Evolutionary conservation across 2,329 filamentous ascomycete genomes (phyloP).

Genomic region (Westerdykella aurantiaca): DNA sequence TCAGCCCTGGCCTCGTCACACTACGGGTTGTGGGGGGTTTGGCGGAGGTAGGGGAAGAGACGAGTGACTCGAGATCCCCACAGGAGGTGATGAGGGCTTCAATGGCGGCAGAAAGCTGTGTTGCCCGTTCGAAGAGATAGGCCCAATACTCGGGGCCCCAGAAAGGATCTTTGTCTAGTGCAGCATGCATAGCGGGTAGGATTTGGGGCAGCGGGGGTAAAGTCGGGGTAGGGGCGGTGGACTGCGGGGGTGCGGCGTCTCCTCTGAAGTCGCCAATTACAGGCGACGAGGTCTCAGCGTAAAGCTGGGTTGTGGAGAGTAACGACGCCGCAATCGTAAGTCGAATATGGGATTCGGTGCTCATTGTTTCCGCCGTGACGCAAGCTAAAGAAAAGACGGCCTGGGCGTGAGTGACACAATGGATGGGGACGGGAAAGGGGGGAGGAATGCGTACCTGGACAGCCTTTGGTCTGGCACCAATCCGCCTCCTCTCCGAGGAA

Average conservation of each 20-base stretch:
- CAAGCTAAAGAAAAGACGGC: constrained; percentile 29
- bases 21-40: constrained; percentile 13
- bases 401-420: not conserved
- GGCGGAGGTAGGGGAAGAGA: constrained; percentile 23
- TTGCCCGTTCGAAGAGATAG: constrained; percentile 41
- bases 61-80: constrained; percentile 39
- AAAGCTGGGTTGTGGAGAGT: constrained; percentile 35
- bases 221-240: constrained; percentile 2
- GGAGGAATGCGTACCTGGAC: constrained; percentile 37
- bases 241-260: constrained; percentile 7
- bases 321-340: constrained; percentile 45
- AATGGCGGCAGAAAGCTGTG: constrained; percentile 39
- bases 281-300: constrained; percentile 14
- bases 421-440: too few relatives aligned
- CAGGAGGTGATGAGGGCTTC: constrained; percentile 44
- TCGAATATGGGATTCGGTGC: constrained; percentile 45
- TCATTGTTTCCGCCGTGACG: constrained; percentile 40
- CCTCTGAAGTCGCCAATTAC: constrained; percentile 2
- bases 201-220: constrained; percentile 35
- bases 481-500: constrained; percentile 53
- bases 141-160: constrained; percentile 42
- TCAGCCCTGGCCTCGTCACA: constrained; percentile 12
- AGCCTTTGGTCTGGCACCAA: constrained; percentile 53
- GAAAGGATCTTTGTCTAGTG: constrained; percentile 39
- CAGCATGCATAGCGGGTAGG: constrained; percentile 39